phyloP scores from a whole-genome alignment of 2,329 filamentous ascomycete genomes.

The Ceratocystis papillata region DNA sequence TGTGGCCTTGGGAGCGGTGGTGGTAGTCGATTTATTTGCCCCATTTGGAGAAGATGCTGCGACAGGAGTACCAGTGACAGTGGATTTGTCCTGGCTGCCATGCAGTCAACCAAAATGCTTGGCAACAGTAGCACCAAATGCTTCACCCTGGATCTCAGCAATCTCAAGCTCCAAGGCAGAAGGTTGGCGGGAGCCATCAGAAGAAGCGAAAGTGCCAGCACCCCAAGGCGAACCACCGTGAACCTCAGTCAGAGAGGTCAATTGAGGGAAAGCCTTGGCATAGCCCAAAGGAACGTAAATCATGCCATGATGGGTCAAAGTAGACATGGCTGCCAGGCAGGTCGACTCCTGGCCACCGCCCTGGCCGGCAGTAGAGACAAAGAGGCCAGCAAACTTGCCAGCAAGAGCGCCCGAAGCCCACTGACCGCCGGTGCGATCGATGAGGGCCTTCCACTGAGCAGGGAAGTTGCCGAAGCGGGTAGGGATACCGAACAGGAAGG shows the following conservation, averaged over 20 bases:
- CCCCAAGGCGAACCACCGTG: slow-evolving; percentile 88
- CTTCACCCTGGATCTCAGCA: slow-evolving; percentile 71
- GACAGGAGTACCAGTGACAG: slow-evolving; percentile 26
- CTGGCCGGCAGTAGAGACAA: slow-evolving; percentile 71
- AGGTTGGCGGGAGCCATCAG: slow-evolving; percentile 77
- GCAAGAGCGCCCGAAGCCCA: slow-evolving; percentile 67
- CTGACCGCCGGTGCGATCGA: slow-evolving; percentile 79
- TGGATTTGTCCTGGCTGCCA: slow-evolving; percentile 38
- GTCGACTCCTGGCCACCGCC: slow-evolving; percentile 94
- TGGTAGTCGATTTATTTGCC: background rate
- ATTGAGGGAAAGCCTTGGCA: slow-evolving; percentile 60
- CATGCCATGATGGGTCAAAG: slow-evolving; percentile 84
- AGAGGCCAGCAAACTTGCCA: slow-evolving; percentile 86
- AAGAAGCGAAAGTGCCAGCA: slow-evolving; percentile 73
- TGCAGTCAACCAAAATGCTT: slow-evolving; percentile 72
- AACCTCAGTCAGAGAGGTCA: slow-evolving; percentile 65
- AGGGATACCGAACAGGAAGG: slow-evolving; percentile 84
- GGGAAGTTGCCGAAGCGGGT: slow-evolving; percentile 97
- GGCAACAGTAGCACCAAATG: slow-evolving; percentile 66
- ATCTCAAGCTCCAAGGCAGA: slow-evolving; percentile 62
- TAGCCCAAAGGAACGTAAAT: slow-evolving; percentile 95
- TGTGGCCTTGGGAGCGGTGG: slow-evolving; percentile 25
- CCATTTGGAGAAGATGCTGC: slow-evolving; percentile 19
- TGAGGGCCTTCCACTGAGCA: slow-evolving; percentile 86
- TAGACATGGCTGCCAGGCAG: slow-evolving; percentile 68